Conservation (phyloP, 1,284 basidiomycete species). For the Sporisorium exsertum region DNA sequence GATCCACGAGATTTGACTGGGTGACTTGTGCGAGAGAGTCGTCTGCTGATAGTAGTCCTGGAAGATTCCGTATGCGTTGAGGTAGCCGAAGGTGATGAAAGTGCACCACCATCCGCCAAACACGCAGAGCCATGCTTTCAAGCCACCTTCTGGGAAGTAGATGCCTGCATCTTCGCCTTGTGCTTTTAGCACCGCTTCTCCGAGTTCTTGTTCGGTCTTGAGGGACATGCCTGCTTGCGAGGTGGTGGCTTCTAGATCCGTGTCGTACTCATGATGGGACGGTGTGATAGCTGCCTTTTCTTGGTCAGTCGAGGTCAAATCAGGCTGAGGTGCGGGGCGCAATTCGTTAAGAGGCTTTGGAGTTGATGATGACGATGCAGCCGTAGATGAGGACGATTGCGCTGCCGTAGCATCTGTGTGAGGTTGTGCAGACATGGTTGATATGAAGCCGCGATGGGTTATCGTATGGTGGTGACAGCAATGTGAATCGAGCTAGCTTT, state of each 20-base stretch:
- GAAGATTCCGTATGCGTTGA: constrained; percentile 56
- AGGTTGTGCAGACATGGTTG: constrained; percentile 3
- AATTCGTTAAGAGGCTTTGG: not conserved
- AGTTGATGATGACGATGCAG: constrained; percentile 3
- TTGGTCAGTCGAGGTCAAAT: not conserved
- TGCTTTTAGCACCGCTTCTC: constrained; percentile 32
- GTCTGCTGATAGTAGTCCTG: constrained; percentile 49
- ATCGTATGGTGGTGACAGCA: not conserved
- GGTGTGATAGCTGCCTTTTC: constrained; percentile 13
- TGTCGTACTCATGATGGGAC: constrained; percentile 24
- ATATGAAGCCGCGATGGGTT: not conserved
- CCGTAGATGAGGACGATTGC: constrained; percentile 2
- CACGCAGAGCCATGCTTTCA: constrained; percentile 53
- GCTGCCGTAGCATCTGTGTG: not conserved
- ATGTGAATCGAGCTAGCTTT: not conserved
- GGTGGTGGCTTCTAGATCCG: constrained; percentile 35
- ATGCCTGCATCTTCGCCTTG: constrained; percentile 32
- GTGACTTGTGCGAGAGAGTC: constrained; percentile 38
- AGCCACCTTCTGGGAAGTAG: constrained; percentile 54
- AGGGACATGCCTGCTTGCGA: constrained; percentile 41
- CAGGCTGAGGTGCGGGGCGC: not conserved
- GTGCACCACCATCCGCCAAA: constrained; percentile 50
- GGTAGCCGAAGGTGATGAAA: constrained; percentile 53
- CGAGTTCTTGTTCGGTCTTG: constrained; percentile 42
- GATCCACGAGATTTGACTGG: constrained; percentile 53